Conservation (phyloP, 768 basidiomycete genomes). For the Hydnomerulius pinastri region DNA sequence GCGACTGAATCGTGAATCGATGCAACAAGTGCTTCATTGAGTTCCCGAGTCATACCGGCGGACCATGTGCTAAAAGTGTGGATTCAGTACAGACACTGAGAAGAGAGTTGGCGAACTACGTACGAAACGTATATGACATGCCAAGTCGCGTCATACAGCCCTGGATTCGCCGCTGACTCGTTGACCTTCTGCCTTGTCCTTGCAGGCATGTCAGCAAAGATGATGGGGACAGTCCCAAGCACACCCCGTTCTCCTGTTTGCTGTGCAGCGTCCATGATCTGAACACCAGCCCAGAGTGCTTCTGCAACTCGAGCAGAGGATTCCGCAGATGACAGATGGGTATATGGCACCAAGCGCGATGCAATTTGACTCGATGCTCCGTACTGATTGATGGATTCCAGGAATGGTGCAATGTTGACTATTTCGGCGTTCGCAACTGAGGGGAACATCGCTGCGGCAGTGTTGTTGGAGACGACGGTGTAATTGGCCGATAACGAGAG, state of each 20-base stretch:
- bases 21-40: background rate
- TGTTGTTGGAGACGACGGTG: conserved; percentile 12
- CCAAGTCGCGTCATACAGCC: conserved; percentile 18
- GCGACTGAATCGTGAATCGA: conserved; percentile 5
- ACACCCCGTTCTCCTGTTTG: background rate
- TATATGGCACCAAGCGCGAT: conserved; percentile 18
- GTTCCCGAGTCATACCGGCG: background rate
- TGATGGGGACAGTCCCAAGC: background rate
- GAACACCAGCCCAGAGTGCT: conserved; percentile 19
- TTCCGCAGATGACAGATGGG: conserved; percentile 3
- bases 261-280: conserved; percentile 2
- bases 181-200: conserved; percentile 8
- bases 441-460: conserved; percentile 10
- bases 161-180: conserved; percentile 21
- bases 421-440: conserved; percentile 11
- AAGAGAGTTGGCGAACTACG: background rate
- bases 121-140: conserved; percentile 11
- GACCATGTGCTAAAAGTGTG: conserved; percentile 15
- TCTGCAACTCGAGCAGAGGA: conserved; percentile 12
- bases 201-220: conserved; percentile 18
- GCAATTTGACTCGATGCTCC: conserved; percentile 10
- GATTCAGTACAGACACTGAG: background rate
- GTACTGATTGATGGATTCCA: conserved; percentile 9
- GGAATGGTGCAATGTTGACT: conserved; percentile 5
- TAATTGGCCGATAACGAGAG: conserved; percentile 10